Evolutionary conservation across 2,329 filamentous ascomycete species (phyloP), one percentile per base, ranked within the genome.

Genomic region (Colletotrichum destructivum): DNA sequence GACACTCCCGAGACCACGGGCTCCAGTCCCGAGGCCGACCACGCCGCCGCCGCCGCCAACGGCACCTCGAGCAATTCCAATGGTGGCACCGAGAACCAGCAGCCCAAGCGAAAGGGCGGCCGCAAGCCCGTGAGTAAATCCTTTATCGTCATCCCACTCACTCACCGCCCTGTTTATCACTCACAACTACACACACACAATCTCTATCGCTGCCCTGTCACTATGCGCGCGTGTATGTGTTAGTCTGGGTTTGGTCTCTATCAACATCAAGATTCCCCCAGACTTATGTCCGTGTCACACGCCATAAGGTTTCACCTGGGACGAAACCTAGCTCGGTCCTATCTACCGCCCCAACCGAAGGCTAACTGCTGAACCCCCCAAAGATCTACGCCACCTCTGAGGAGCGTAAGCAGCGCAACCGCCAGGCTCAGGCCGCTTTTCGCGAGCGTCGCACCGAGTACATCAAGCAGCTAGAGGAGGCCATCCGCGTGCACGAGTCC

Each of bases 331-430:
- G 69, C 65, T 61, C 54, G 46, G 40, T 69, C 62, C 52, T 55
- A 69, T 73, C 57, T 71, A 52, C 35, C 60, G 62, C 51, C 52
- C 74, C 26, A 74, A 61, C 77, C 69, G 56, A 57, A 51, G 60
- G 69, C 64, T 71, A 59, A 71, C 51, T 23, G 51, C 21, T 46
- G 31, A 52, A 31, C 38, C 62, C 72, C 26, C 26, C 26, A 26
- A 76, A 98, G 96, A 98, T 98, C 75, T 99, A 99, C 88, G 96
- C 96, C 66, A 99, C 96, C 46, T 98, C 96, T 13, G 96, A 99
- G 83, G 96, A 99, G 84, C 92, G 96, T 79, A 98, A 99, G 86
- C 96, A 98, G 84, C 91, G 96, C 75, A 99, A 99, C 81, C 89
- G 96, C 77, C 96, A 98, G 85, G 96, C 96, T 59, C 96, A 99